Evolutionary conservation across 2,329 filamentous ascomycete species (phyloP).

Genomic region (Aspergillus sp.): DNA sequence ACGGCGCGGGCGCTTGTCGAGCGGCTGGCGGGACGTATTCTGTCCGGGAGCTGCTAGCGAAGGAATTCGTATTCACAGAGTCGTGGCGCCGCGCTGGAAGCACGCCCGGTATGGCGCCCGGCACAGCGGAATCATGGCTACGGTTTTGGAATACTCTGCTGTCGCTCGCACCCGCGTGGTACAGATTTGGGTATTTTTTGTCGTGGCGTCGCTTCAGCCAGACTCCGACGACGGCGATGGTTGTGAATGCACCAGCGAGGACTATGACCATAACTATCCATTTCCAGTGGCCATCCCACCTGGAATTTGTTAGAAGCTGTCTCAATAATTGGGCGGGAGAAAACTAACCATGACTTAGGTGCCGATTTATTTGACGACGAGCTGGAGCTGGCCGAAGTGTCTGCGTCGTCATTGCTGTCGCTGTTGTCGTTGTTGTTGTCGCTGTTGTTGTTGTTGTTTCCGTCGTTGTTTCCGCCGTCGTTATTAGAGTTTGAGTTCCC

Average conservation of each 20-base stretch:
- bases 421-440: constrained; percentile 12
- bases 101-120: constrained; percentile 14
- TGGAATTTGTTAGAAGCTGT: constrained; percentile 7
- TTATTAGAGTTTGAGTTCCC: constrained; percentile 12
- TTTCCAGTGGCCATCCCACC: constrained; percentile 62
- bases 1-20: constrained; percentile 14
- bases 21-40: constrained; percentile 16
- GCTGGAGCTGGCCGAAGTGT: no score
- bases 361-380: neutral
- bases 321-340: neutral
- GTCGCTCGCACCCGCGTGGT: constrained; percentile 26
- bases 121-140: constrained; percentile 16
- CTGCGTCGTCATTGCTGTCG: constrained; percentile 16
- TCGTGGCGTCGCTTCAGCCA: constrained; percentile 73
- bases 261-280: constrained; percentile 83
- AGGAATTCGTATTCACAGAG: constrained; percentile 20
- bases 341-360: constrained; percentile 28
- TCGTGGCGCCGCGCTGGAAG: constrained; percentile 15
- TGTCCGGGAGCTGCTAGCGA: constrained; percentile 31
- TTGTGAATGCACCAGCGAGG: constrained; percentile 66
- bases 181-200: constrained; percentile 51
- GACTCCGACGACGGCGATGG: constrained; percentile 66
- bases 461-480: constrained; percentile 20
- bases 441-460: constrained; percentile 18
- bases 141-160: constrained; percentile 22